Conservation (phyloP, 2,329 filamentous ascomycete genomes). For the Alternaria sp. region DNA sequence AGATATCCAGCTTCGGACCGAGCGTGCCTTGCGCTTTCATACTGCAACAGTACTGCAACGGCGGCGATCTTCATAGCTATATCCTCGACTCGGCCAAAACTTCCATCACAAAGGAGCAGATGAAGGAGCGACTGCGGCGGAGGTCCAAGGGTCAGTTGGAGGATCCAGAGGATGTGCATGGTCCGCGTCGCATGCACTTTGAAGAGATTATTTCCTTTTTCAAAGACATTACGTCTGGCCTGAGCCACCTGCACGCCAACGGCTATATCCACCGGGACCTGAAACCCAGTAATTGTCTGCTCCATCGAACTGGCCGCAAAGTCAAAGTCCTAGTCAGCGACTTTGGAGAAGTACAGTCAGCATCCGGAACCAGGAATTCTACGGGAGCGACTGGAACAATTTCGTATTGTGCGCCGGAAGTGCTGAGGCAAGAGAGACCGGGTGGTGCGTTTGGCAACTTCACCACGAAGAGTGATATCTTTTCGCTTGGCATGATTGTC, state of each 20-base stretch:
- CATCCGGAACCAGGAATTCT: slow-evolving; percentile 82
- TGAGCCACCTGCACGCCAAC: slow-evolving; percentile 87
- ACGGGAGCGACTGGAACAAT: slow-evolving; percentile 96
- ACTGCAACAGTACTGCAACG: slow-evolving; percentile 96
- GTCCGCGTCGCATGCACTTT: slow-evolving; percentile 70
- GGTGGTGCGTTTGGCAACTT: slow-evolving; percentile 87
- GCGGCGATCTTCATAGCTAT: slow-evolving; percentile 88
- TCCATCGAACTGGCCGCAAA: slow-evolving; percentile 78
- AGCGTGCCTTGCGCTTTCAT: slow-evolving; percentile 96
- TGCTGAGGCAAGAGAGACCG: slow-evolving; percentile 71
- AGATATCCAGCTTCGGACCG: slow-evolving; percentile 84
- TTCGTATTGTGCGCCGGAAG: slow-evolving; percentile 96
- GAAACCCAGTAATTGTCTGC: slow-evolving; percentile 93
- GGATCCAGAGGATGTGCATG: slow-evolving; percentile 61
- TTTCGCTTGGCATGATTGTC: slow-evolving; percentile 96
- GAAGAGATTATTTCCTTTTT: slow-evolving; percentile 98
- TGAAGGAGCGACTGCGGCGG: slow-evolving; percentile 87
- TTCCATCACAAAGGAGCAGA: slow-evolving; percentile 76
- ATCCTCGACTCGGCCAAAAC: slow-evolving; percentile 74
- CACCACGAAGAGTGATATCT: slow-evolving; percentile 97
- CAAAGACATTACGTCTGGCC: slow-evolving; percentile 89
- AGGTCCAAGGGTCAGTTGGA: slow-evolving; percentile 81
- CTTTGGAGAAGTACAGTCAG: slow-evolving; percentile 94
- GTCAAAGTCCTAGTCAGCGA: slow-evolving; percentile 91
- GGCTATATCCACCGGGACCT: slow-evolving; percentile 97